Percentiles rank a stretch among this genome's conserved stretches.
Conservation (phyloP, 2,329 filamentous ascomycete species). For the Coniochaeta ligniaria region DNA sequence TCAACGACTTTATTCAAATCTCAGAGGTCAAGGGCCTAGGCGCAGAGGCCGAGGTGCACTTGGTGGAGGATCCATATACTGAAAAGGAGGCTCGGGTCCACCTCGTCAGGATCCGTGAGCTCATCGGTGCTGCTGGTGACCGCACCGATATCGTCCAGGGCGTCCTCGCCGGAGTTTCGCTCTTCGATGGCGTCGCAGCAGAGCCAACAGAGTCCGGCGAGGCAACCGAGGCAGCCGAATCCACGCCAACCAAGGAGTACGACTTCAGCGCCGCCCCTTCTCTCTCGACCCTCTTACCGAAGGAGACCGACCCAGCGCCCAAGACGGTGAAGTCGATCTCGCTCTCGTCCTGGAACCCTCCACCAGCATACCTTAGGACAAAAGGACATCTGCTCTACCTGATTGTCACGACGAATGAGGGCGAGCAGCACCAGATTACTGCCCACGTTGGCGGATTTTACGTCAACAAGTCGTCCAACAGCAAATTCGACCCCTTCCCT, state of each 20-base stretch:
- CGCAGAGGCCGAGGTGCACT: constrained; percentile 66
- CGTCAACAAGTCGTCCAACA: constrained; percentile 92
- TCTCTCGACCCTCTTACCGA: constrained; percentile 65
- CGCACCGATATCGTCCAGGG: constrained; percentile 83
- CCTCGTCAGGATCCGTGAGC: constrained; percentile 79
- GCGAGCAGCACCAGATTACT: constrained; percentile 91
- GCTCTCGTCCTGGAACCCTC: constrained; percentile 93
- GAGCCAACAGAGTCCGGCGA: constrained; percentile 30
- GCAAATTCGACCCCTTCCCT: constrained; percentile 88
- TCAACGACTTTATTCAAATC: constrained; percentile 93
- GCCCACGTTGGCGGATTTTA: constrained; percentile 92
- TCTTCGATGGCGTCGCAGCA: constrained; percentile 71
- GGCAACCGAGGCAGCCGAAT: constrained; percentile 5
- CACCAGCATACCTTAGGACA: constrained; percentile 83
- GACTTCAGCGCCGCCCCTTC: constrained; percentile 66
- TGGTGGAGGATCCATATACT: constrained; percentile 94
- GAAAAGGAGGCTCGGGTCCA: constrained; percentile 98
- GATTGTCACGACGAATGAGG: constrained; percentile 82
- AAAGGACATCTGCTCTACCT: constrained; percentile 91
- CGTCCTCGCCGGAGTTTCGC: constrained; percentile 73
- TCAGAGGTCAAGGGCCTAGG: constrained; percentile 79
- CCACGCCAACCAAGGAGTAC: constrained; percentile 56
- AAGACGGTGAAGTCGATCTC: constrained; percentile 88
- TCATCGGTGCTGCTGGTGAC: constrained; percentile 87
- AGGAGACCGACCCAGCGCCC: constrained; percentile 58